These are phyloP conservation scores for Erodium moschatum DNA, from an alignment of 441 rosid genomes.

Conservation along the genomic window DNA sequence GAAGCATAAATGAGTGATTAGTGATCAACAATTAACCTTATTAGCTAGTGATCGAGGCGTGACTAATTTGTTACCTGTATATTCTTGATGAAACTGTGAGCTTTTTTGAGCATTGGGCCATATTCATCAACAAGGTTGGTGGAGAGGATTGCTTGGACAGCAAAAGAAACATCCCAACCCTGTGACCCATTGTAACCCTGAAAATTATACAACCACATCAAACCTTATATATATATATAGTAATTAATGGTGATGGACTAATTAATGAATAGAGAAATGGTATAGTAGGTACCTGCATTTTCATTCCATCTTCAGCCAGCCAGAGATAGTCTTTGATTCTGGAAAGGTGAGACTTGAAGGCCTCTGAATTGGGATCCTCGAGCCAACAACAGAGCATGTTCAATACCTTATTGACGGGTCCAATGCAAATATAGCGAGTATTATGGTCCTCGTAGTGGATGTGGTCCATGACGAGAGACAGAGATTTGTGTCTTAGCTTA, in stretches of 20 bases:
- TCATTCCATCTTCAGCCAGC: conserved; percentile 99
- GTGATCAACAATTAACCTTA: too few relatives aligned
- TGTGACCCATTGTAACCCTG: conserved; percentile 98
- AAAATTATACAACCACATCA: too few relatives aligned
- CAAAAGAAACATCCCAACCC: conserved; percentile 81
- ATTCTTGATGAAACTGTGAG: conserved; percentile 52
- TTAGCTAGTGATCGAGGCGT: too few relatives aligned
- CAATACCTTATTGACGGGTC: conserved; percentile 91
- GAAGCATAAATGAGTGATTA: too few relatives aligned
- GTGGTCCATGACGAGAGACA: conserved; percentile 48
- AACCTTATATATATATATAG: too few relatives aligned
- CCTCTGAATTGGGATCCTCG: conserved; percentile 89
- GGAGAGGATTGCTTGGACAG: conserved; percentile 74
- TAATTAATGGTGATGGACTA: too few relatives aligned
- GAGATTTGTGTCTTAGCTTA: conserved; percentile 73
- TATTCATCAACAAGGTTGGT: conserved; percentile 59
- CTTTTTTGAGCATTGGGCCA: conserved; percentile 54
- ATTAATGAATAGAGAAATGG: too few relatives aligned
- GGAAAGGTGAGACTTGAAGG: conserved; percentile 84
- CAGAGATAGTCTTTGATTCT: conserved; percentile 76
- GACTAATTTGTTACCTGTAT: conserved; percentile 85
- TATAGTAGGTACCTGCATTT: conserved; percentile 86
- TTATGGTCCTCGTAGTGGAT: conserved; percentile 90
- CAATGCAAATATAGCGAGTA: conserved; percentile 82
- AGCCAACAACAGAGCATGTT: conserved; percentile 99